A percentile compares a stretch with the other conserved stretches of the same genome.
Conservation (phyloP, 2,329 filamentous ascomycete genomes). For the Byssochlamys sp. region DNA sequence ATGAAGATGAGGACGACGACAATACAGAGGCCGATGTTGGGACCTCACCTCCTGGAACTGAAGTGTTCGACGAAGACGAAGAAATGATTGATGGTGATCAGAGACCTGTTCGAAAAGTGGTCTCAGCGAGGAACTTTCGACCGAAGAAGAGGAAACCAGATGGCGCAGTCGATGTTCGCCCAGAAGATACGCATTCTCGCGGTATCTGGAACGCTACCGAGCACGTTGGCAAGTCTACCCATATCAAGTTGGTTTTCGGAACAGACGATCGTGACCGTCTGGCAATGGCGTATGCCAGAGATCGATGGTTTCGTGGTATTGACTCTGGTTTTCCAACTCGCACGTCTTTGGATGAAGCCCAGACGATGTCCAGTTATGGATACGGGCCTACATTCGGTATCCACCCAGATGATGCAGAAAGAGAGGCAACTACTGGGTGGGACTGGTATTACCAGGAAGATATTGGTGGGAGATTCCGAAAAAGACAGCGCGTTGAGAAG, state of each 20-base stretch:
- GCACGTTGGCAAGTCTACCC: slow-evolving; percentile 34
- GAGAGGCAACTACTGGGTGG: slow-evolving; percentile 40
- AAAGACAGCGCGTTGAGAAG: slow-evolving; percentile 29
- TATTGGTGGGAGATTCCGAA: slow-evolving; percentile 33
- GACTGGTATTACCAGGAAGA: slow-evolving; percentile 44
- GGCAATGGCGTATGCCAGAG: slow-evolving; percentile 38
- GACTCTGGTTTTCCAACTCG: slow-evolving; percentile 45
- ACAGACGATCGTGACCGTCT: slow-evolving; percentile 41
- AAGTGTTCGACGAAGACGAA: slow-evolving; percentile 4
- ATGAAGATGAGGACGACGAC: slow-evolving; percentile 7
- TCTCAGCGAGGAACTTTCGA: neutral
- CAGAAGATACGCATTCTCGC: slow-evolving; percentile 25
- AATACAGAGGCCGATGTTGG: slow-evolving; percentile 7
- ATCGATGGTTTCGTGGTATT: slow-evolving; percentile 38
- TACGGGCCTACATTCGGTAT: slow-evolving; percentile 37
- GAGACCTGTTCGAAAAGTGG: neutral
- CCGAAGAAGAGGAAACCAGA: slow-evolving; percentile 11
- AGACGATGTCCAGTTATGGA: slow-evolving; percentile 22
- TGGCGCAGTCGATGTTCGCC: slow-evolving; percentile 10
- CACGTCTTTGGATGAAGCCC: slow-evolving; percentile 21
- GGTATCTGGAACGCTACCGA: slow-evolving; percentile 27
- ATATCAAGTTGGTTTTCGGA: slow-evolving; percentile 44
- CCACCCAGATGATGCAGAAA: slow-evolving; percentile 29
- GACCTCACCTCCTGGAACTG: neutral
- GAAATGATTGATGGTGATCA: slow-evolving; percentile 1